Percentiles rank a stretch among this genome's conserved stretches.
Evolutionary conservation across 176 grass and related monocot species (phyloP).

Genomic region (Carex kokanica): DNA sequence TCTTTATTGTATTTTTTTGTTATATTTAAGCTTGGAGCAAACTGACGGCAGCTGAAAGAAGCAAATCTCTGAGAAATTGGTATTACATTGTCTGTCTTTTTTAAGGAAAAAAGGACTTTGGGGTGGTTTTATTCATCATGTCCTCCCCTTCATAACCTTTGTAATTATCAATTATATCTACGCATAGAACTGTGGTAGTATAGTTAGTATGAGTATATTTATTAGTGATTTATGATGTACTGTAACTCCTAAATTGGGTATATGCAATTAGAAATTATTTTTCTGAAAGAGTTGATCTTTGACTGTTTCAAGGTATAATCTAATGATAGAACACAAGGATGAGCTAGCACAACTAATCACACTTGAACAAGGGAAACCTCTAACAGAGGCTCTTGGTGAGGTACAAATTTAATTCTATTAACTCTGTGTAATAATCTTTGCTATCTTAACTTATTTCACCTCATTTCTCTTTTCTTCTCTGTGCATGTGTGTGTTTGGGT

Average conservation of each 20-base stretch:
- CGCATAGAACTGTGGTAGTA: neutral
- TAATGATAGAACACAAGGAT: constrained; percentile 92
- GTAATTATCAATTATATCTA: neutral
- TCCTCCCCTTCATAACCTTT: neutral
- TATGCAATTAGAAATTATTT: constrained; percentile 15
- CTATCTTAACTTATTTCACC: constrained; percentile 14
- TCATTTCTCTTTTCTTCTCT: constrained; percentile 3
- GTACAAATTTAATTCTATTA: constrained; percentile 35
- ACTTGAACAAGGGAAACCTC: constrained; percentile 85
- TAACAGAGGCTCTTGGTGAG: constrained; percentile 96
- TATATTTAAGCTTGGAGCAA: constrained; percentile 85
- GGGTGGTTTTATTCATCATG: neutral
- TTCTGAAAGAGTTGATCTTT: constrained; percentile 33
- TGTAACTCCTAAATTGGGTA: neutral
- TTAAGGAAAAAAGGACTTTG: neutral
- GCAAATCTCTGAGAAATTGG: constrained; percentile 94
- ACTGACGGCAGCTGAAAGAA: constrained; percentile 80
- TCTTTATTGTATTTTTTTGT: constrained; percentile 16
- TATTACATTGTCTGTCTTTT: constrained; percentile 10
- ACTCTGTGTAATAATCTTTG: constrained; percentile 18
- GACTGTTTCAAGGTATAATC: constrained; percentile 64
- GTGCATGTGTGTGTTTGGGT: constrained; percentile 11
- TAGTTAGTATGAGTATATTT: constrained; percentile 14
- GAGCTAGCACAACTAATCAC: constrained; percentile 93
- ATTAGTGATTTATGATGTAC: neutral